Conservation (phyloP, 257 asterid genomes). For the Ajuga chamaepitys region DNA sequence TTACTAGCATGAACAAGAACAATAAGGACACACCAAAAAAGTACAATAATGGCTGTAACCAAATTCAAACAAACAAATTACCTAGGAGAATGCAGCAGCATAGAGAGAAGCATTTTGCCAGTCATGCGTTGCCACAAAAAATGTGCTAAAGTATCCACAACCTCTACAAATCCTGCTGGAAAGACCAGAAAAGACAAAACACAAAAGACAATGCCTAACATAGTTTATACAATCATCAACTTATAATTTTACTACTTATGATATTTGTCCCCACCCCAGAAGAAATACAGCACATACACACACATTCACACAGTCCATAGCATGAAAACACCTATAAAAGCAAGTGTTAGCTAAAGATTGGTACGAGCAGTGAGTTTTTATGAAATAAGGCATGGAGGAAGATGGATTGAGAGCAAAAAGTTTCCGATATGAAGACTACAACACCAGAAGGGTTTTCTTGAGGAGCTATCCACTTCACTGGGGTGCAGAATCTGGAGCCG, state of each 20-base stretch:
- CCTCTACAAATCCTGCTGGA: conserved; percentile 13
- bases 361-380: neutral
- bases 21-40: conserved; percentile 13
- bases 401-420: conserved; percentile 48
- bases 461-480: conserved; percentile 82
- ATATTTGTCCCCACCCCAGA: conserved; percentile 15
- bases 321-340: conserved; percentile 16
- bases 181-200: conserved; percentile 5
- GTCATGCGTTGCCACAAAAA: conserved; percentile 22
- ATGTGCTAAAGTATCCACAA: neutral
- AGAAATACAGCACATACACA: conserved; percentile 19
- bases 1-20: conserved; percentile 2
- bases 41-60: neutral
- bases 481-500: conserved; percentile 42
- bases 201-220: conserved; percentile 12
- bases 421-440: conserved; percentile 64
- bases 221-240: conserved; percentile 8
- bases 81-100: conserved; percentile 22
- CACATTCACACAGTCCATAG: conserved; percentile 6
- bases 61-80: conserved; percentile 8
- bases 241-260: conserved; percentile 2
- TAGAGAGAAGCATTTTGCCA: conserved; percentile 11
- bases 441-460: conserved; percentile 63
- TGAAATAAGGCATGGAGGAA: conserved; percentile 27
- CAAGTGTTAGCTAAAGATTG: neutral